A percentile compares a stretch with the other conserved stretches of the same genome.
These are phyloP conservation scores for Saturnispora besseyi DNA, from an alignment of 805 yeast genomes.

Conservation along the genomic window DNA sequence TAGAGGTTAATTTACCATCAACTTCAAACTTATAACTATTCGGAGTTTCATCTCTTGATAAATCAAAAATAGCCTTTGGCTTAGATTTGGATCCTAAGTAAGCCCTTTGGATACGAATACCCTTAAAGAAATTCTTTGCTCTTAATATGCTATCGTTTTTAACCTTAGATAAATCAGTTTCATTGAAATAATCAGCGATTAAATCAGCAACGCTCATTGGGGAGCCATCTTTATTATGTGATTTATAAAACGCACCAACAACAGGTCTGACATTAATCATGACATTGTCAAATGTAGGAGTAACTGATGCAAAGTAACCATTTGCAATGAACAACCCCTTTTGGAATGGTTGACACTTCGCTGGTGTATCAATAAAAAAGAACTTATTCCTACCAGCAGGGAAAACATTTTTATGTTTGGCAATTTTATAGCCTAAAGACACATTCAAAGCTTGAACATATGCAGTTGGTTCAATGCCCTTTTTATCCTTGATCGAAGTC, in stretches of 20 bases:
- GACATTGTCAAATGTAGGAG: constrained; percentile 22
- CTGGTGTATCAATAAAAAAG: constrained; percentile 19
- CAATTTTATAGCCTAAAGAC: constrained; percentile 18
- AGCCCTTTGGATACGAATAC: constrained; percentile 18
- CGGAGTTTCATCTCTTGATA: constrained; percentile 17
- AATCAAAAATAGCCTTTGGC: constrained; percentile 21
- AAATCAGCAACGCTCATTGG: constrained; percentile 22
- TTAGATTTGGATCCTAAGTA: constrained; percentile 17
- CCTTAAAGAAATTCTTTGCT: constrained; percentile 18
- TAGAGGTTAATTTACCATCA: constrained; percentile 19
- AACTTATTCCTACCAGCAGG: constrained; percentile 19
- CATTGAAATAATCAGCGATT: constrained; percentile 19
- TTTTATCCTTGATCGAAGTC: constrained; percentile 14
- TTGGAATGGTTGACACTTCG: constrained; percentile 19
- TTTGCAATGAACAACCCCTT: constrained; percentile 23
- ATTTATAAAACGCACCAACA: constrained; percentile 22
- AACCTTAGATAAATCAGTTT: constrained; percentile 12
- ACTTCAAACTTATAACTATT: constrained; percentile 17
- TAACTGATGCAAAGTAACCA: constrained; percentile 25
- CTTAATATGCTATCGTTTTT: constrained; percentile 6
- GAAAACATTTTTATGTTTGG: constrained; percentile 16
- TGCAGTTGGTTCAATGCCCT: constrained; percentile 17
- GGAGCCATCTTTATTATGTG: constrained; percentile 20
- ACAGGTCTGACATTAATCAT: constrained; percentile 24
- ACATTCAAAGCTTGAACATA: constrained; percentile 20